Evolutionary conservation across 192 early-diverging fungal species (phyloP).

Genomic region (Dispira simplex): DNA sequence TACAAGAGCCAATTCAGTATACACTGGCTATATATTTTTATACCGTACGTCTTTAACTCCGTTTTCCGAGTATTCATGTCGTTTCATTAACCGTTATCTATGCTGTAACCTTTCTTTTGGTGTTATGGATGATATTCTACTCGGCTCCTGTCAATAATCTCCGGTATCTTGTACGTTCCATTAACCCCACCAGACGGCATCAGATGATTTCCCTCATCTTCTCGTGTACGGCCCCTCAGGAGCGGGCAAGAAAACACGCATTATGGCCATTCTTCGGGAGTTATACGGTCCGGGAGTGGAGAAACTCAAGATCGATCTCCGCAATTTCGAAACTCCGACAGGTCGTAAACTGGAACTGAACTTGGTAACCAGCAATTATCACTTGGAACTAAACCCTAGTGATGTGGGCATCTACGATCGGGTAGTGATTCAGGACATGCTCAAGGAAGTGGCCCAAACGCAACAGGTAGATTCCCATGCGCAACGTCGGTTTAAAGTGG

Average conservation of each 20-base stretch:
- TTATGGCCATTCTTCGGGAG: conserved; percentile 70
- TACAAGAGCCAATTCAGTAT: not conserved
- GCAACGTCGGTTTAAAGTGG: conserved; percentile 80
- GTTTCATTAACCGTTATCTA: not conserved
- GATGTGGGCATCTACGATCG: conserved; percentile 94
- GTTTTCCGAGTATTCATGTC: not conserved
- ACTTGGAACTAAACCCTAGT: conserved; percentile 93
- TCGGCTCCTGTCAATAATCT: not conserved
- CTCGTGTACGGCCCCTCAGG: conserved; percentile 93
- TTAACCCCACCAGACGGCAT: conserved; percentile 25
- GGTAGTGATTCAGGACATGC: conserved; percentile 81
- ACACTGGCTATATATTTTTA: not conserved
- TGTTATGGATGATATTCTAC: not conserved
- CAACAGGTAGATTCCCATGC: conserved; percentile 74
- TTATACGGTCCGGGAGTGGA: conserved; percentile 83
- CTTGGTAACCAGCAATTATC: conserved; percentile 85
- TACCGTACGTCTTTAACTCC: not conserved
- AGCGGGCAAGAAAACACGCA: conserved; percentile 92
- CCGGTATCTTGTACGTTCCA: not conserved
- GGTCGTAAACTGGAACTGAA: conserved; percentile 75
- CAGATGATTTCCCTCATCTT: conserved; percentile 85
- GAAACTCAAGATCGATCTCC: conserved; percentile 86
- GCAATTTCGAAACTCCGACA: conserved; percentile 73
- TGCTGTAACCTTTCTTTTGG: not conserved
- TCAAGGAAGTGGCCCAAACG: conserved; percentile 95